A percentile compares a stretch with the other conserved stretches of the same genome.
These are phyloP conservation scores for Leccinum cinnamomeum DNA, from an alignment of 1,284 basidiomycete species.

Conservation along the genomic window DNA sequence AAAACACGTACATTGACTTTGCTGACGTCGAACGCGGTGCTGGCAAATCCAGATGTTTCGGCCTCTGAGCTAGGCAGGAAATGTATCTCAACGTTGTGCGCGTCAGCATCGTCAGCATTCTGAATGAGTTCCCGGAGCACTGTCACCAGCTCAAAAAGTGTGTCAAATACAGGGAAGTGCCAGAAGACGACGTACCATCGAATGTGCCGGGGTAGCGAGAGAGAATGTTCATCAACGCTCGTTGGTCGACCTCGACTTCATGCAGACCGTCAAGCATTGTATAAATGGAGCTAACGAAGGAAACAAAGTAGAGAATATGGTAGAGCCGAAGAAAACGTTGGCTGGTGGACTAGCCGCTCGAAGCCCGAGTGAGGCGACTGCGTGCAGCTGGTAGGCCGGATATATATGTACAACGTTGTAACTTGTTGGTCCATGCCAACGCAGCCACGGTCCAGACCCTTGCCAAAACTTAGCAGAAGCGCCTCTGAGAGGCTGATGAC, in stretches of 20 bases:
- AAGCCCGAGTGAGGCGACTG: neutral
- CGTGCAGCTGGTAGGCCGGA: neutral
- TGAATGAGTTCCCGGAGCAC: conserved; percentile 90
- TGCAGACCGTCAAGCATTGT: conserved; percentile 7
- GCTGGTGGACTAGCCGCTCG: neutral
- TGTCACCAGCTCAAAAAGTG: conserved; percentile 15
- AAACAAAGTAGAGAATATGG: neutral
- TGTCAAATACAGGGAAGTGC: neutral
- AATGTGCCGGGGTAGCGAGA: conserved; percentile 25
- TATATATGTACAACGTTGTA: conserved; percentile 3
- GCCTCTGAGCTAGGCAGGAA: conserved; percentile 65
- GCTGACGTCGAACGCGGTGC: conserved; percentile 2
- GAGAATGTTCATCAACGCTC: conserved; percentile 23
- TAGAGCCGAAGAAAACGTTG: neutral
- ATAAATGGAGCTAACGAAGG: neutral
- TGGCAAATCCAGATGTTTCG: conserved; percentile 29
- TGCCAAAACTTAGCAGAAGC: neutral
- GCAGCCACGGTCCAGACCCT: neutral
- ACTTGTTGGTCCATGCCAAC: conserved; percentile 7
- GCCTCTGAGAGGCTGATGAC: neutral
- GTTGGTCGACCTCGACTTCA: conserved; percentile 22
- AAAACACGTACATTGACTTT: neutral
- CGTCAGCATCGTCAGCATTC: conserved; percentile 94
- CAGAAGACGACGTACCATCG: conserved; percentile 10
- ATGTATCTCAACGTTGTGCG: conserved; percentile 73